Evolutionary conservation across 2,329 filamentous ascomycete genomes (phyloP).

Genomic region (Rutstroemia sp.): DNA sequence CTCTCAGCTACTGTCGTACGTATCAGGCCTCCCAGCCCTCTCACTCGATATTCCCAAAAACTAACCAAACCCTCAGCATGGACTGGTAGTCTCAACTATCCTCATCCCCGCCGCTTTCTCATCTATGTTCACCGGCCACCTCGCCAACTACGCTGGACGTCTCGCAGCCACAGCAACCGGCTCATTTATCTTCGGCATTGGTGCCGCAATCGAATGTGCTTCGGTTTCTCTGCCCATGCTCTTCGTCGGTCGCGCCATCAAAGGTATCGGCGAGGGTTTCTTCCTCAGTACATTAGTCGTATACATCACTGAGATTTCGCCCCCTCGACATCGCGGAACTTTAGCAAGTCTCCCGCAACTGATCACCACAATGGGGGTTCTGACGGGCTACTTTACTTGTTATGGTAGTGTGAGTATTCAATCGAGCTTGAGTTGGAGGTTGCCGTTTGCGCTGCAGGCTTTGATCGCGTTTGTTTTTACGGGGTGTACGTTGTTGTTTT

Average conservation of each 20-base stretch:
- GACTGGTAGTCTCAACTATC: conserved; percentile 52
- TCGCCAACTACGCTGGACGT: conserved; percentile 45
- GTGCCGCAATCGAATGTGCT: conserved; percentile 44
- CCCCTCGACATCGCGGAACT: conserved; percentile 40
- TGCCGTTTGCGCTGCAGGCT: conserved; percentile 46
- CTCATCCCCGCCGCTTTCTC: conserved; percentile 50
- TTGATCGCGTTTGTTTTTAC: conserved; percentile 35
- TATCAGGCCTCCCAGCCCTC: neutral
- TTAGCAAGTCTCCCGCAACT: conserved; percentile 47
- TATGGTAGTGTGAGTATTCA: conserved; percentile 44
- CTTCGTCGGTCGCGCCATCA: conserved; percentile 45
- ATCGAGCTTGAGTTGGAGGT: conserved; percentile 46
- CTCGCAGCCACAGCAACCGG: conserved; percentile 42
- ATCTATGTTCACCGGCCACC: conserved; percentile 48
- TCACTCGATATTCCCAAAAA: neutral
- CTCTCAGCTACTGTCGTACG: conserved; percentile 39
- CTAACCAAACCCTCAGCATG: conserved; percentile 30
- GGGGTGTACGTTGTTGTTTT: conserved; percentile 31
- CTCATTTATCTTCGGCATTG: conserved; percentile 43
- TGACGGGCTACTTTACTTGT: conserved; percentile 51
- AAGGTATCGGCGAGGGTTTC: conserved; percentile 52
- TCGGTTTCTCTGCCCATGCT: conserved; percentile 43
- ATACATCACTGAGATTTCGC: conserved; percentile 55
- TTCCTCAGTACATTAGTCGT: conserved; percentile 50
- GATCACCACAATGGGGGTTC: conserved; percentile 42